phyloP scores from a whole-genome alignment of 768 basidiomycete genomes.

The Psilocybe tampanensis region DNA sequence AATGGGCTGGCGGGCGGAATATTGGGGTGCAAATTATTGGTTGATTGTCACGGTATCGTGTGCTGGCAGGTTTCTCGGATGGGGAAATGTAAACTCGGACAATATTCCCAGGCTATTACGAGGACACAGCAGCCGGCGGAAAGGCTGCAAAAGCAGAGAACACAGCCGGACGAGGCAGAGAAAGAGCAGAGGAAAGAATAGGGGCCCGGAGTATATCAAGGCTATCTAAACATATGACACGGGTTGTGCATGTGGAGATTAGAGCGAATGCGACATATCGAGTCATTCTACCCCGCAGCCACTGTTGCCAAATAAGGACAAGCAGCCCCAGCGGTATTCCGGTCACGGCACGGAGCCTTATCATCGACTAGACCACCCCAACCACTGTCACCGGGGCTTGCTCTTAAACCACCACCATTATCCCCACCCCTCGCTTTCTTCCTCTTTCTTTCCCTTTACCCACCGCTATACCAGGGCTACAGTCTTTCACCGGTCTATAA shows the following conservation, averaged over 20 bases:
- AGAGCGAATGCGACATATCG: conserved; percentile 12
- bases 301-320: conserved; percentile 19
- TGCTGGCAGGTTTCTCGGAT: neutral
- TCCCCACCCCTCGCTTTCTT: conserved; percentile 8
- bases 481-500: conserved; percentile 19
- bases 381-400: conserved; percentile 21
- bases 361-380: conserved; percentile 17
- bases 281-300: conserved; percentile 22
- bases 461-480: conserved; percentile 3
- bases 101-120: neutral
- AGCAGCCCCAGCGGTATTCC: conserved; percentile 9
- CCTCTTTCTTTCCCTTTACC: neutral
- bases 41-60: neutral
- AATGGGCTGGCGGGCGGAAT: neutral
- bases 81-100: neutral
- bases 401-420: conserved; percentile 25
- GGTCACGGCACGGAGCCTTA: conserved; percentile 18
- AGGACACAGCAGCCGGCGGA: neutral
- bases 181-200: neutral
- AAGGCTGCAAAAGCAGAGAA: neutral
- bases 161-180: neutral
- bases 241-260: conserved; percentile 9
- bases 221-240: neutral
- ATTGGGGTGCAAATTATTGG: neutral
- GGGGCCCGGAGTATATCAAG: neutral